Base-by-base conservation (phyloP, 2,329 filamentous ascomycete species). In the Coniochaeta sp. region DNA sequence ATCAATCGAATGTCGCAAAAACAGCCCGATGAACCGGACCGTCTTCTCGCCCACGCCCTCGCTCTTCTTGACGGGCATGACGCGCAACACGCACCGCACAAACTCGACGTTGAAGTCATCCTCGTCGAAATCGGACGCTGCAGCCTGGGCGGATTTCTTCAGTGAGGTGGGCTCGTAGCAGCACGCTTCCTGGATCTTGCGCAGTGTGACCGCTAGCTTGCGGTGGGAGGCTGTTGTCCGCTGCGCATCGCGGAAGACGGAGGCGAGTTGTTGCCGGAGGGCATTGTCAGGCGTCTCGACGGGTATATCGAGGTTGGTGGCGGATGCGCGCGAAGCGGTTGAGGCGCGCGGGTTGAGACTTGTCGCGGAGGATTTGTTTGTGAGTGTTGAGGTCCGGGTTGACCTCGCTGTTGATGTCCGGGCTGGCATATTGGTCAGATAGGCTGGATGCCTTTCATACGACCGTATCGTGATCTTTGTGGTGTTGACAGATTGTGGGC, bases 151-250 rank as follows among this genome's bases (percentile, higher is more conserved):
- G 3, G 72, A 66, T 68, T 82, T 83, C 64, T 81, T 84, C 28
- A 76, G 75, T 63, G 74, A 79, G 36, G 75, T 79, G 19, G 79
- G 84, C 66, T 87, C 85, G 67, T 88, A 88, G 70, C 84, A 87
- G 76, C 91, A 96, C 40, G 88, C 81, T 71, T 97, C 93, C 69
- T 98, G 93, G 50, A 96, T 83, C 74, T 96, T 97, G 64, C 93
- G 87, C 62, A 99, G 77, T 57, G 87, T 92, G 62, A 97, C 89
- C 4, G 89, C 89, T 0, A 96, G 82, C 71, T 98, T 98, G 62
- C 93, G 82, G 72, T 99, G 95, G 1, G 90, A 90, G 1, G 93
- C 91, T 0, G 90, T 96, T 1, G 90, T 96, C 67, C 89, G 88
- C 73, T 99, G 95, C 36, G 93, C 92, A 72, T 93, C 89, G 65